phyloP scores from a whole-genome alignment of 768 basidiomycete genomes.

The Boletus reticulatus region DNA sequence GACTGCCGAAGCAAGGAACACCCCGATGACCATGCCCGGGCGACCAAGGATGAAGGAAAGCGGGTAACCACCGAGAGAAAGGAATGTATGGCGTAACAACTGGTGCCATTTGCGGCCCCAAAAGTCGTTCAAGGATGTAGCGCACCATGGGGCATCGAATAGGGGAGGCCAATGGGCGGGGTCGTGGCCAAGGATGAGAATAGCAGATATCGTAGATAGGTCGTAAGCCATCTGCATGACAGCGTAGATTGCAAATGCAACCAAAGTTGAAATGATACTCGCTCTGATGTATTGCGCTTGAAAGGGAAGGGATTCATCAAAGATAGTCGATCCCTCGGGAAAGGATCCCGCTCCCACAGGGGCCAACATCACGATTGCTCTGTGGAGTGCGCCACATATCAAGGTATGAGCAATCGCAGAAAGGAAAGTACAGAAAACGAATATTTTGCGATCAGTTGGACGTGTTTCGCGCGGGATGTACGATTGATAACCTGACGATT shows the following conservation, averaged over 20 bases:
- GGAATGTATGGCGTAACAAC: neutral
- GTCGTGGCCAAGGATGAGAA: neutral
- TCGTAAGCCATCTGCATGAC: neutral
- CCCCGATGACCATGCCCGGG: neutral
- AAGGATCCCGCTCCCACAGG: neutral
- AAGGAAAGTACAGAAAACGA: neutral
- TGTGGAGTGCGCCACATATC: neutral
- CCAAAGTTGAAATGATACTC: neutral
- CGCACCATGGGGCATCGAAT: neutral
- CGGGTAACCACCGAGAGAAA: neutral
- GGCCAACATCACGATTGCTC: neutral
- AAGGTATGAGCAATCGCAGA: neutral
- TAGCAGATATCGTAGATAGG: neutral
- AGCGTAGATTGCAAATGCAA: neutral
- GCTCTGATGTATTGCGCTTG: neutral
- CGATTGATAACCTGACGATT: neutral
- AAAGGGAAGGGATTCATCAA: neutral
- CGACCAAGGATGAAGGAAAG: neutral
- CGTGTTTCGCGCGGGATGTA: neutral
- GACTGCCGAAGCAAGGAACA: neutral
- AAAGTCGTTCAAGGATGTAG: neutral
- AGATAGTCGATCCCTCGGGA: neutral
- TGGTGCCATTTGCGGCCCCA: conserved; percentile 3
- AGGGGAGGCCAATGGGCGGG: neutral
- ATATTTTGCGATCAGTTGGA: neutral